A percentile compares a stretch with the other conserved stretches of the same genome.
These are phyloP conservation scores for Jamesozyma piceae DNA, from an alignment of 805 yeast species.

Conservation along the genomic window DNA sequence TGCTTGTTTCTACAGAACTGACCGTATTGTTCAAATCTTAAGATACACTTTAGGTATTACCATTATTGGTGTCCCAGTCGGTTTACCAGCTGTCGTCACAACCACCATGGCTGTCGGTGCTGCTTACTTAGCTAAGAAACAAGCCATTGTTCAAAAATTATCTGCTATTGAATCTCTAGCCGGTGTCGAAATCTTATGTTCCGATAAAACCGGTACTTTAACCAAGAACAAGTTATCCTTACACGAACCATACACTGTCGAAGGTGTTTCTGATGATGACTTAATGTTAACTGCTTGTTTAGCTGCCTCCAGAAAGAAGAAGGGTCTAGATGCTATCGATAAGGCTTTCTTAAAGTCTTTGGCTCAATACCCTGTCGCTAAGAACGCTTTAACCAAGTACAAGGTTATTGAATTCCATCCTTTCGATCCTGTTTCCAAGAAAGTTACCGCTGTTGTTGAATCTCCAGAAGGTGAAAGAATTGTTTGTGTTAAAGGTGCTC, in stretches of 20 bases:
- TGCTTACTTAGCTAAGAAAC: constrained; percentile 93
- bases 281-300: constrained; percentile 95
- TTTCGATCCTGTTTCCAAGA: constrained; percentile 95
- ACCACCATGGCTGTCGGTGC: constrained; percentile 99
- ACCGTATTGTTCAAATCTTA: constrained; percentile 75
- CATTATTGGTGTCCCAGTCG: constrained; percentile 96
- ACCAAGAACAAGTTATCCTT: constrained; percentile 94
- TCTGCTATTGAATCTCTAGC: constrained; percentile 96
- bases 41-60: constrained; percentile 92
- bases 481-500: constrained; percentile 96
- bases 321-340: constrained; percentile 96
- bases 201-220: constrained; percentile 96
- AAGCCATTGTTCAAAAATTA: constrained; percentile 93
- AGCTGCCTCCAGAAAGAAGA: constrained; percentile 96
- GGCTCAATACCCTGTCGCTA: constrained; percentile 82
- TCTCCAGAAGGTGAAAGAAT: constrained; percentile 94
- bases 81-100: constrained; percentile 97
- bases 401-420: constrained; percentile 94
- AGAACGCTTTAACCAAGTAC: constrained; percentile 85
- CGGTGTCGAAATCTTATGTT: constrained; percentile 95
- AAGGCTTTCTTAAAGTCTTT: constrained; percentile 92
- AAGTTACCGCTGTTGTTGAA: constrained; percentile 89
- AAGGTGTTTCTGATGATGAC: constrained; percentile 93
- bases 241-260: constrained; percentile 96
- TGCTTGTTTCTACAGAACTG: constrained; percentile 90